Base-by-base conservation (phyloP, 495 filamentous ascomycete species). In the Penicillium cosmopolitanum region DNA sequence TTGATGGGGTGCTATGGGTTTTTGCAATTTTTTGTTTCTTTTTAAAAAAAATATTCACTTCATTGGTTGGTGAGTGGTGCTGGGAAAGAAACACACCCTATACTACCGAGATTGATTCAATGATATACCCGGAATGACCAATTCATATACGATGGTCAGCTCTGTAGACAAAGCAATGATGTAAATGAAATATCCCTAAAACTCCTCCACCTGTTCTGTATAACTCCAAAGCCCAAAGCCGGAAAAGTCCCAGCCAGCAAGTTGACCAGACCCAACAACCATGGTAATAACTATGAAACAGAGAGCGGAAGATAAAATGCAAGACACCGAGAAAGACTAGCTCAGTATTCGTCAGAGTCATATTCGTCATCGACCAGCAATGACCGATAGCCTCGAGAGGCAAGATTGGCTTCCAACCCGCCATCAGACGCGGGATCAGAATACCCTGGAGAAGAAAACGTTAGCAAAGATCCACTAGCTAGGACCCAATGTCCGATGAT, bases 401-500 rank as follows among this genome's bases (percentile, higher is more conserved):
- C 79, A 54, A 97, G 77, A 68, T 98, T 93, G 62, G 95, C 91
- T 69, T 93, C 91, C 21, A 97, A 71, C 0, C 94, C 90, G 2
- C 91, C 92, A 46, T 90, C 89, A 31, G 85, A 86, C 63, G 95
- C 93, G 0, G 90, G 85, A 67, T 96, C 92, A 31, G 90, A 76
- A 68, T 95, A 98, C 13, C 94, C 86, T 86, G 64, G 11, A 48
- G 19, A 28, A 9, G n/a, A 23, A 3, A 42, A 11, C 2, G 34
- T 56, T 46, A 61, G 58, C 38, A 25, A 51, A 55, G n/a, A 48
- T 19, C 18, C 23, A 43, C 31, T 18, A 16, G 11, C 46, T 53
- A 23, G 8, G 23, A 53, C 56, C 9, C 16, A 10, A 5, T 38
- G 36, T 38, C 5, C 12, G 43, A 16, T n/a, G 34, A 60, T 28